These are phyloP conservation scores for Scopulariopsis brevicaulis DNA, from an alignment of 2,329 filamentous ascomycete genomes.

Conservation along the genomic window DNA sequence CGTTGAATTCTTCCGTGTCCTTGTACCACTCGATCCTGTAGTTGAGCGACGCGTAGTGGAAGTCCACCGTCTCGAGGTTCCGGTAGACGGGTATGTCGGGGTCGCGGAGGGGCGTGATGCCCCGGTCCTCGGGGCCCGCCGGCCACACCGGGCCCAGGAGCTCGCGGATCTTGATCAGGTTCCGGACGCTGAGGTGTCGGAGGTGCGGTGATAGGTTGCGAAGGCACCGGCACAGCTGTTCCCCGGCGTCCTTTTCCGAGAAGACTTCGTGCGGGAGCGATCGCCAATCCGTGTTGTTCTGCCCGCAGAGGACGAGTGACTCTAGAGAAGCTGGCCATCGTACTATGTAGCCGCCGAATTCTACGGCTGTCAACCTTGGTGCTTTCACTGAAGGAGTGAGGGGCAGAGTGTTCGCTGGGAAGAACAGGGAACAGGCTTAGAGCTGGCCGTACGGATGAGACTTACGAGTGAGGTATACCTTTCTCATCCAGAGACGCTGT, in stretches of 20 bases:
- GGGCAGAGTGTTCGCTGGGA: not conserved
- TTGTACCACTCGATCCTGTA: slow-evolving; percentile 11
- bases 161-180: slow-evolving; percentile 10
- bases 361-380: not conserved
- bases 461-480: not conserved
- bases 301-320: slow-evolving; percentile 8
- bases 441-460: not conserved
- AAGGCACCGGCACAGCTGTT: slow-evolving; percentile 7
- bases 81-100: slow-evolving; percentile 5
- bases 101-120: slow-evolving; percentile 5
- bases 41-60: slow-evolving; percentile 11
- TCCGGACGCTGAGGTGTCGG: slow-evolving; percentile 8
- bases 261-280: slow-evolving; percentile 11
- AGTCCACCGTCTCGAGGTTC: slow-evolving; percentile 8
- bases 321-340: slow-evolving; percentile 10
- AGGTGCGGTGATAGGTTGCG: slow-evolving; percentile 7
- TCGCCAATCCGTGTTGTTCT: slow-evolving; percentile 11
- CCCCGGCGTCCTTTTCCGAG: slow-evolving; percentile 9
- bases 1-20: slow-evolving; percentile 10
- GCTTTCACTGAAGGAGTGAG: not conserved
- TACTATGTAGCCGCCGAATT: slow-evolving; percentile 7
- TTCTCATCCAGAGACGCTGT: not conserved
- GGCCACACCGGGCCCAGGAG: slow-evolving; percentile 11
- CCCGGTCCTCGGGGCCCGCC: slow-evolving; percentile 5
- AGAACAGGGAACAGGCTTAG: not conserved